Base-by-base conservation (phyloP, 2,329 filamentous ascomycete genomes). In the Claviceps spartinae region DNA sequence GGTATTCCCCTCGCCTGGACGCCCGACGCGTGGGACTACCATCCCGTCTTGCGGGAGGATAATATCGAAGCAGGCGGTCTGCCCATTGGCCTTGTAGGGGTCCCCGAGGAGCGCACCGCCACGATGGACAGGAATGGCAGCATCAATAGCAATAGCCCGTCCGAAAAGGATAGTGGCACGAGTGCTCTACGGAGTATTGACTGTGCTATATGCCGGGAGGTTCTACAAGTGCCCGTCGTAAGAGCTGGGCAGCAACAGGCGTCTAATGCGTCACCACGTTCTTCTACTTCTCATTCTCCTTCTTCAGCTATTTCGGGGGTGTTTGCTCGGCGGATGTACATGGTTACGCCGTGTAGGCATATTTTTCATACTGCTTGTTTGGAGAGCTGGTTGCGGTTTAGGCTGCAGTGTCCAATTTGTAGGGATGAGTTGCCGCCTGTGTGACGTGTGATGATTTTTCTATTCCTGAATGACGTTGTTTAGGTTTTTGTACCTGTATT, bases 341-440 rank as follows among this genome's bases (percentile, higher is more conserved):
- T 98, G 93, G 88, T 97, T 22, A 98, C 93, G 53, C 93, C 93
- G 47, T 98, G 93, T 67, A 75, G 90, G 52, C 93, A 98, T 70
- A 89, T 97, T 48, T 98, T 98, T 65, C 93, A 98, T 65, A 93
- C 83, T 52, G 74, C 77, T 36, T 98, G 93, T 67, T 71, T 98
- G 59, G 91, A 97, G 69, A 89, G 88, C 41, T 97, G 93, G 93
- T 93, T 98, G 86, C 79, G 87, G 63, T 89, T 94, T 65, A 73
- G 91, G 53, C 69, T 98, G 62, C 88, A 95, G 70, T 98, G 93
- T 69, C 93, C 93, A 1, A 96, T 95, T 58, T 97, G 93, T 69
- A 78, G 93, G 59, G 90, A 96, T 70, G 84, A 86, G 54, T 67
- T 97, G 61, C 91, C 91, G 49, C 88, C 90, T 44, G 68, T 95